Percentiles rank a stretch among this genome's conserved stretches.
phyloP scores from a whole-genome alignment of 1,284 basidiomycete species.

The Naganishia sp. region DNA sequence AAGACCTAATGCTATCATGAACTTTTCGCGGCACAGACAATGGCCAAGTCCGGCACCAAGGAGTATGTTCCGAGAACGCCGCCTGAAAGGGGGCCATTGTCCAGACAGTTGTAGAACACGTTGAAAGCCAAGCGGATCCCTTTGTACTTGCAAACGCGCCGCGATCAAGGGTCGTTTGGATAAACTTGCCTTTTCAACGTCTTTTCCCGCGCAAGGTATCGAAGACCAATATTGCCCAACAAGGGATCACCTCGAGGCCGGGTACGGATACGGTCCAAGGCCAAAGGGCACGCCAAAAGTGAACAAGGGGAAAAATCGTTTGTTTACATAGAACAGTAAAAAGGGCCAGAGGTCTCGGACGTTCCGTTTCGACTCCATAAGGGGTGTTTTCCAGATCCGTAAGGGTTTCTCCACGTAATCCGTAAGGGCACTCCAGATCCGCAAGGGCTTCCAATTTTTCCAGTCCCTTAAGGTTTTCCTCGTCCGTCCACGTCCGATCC shows the following conservation, averaged over 20 bases:
- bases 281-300: neutral
- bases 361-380: no score
- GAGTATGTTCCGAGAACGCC: no score
- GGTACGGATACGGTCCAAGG: neutral
- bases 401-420: neutral
- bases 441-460: neutral
- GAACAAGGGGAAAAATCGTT: slow-evolving; percentile 7
- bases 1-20: no score
- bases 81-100: no score
- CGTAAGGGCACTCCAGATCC: neutral
- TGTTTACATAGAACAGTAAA: slow-evolving; percentile 16
- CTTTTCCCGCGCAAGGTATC: no score
- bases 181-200: no score
- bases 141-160: no score
- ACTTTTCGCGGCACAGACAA: no score
- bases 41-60: no score
- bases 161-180: no score
- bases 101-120: neutral
- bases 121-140: neutral
- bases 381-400: neutral
- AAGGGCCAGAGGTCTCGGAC: no score
- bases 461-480: neutral
- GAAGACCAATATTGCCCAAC: no score
- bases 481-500: neutral
- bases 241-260: neutral